Base-by-base conservation (phyloP, 1,139 yeast species). In the Taphrina betulina region DNA sequence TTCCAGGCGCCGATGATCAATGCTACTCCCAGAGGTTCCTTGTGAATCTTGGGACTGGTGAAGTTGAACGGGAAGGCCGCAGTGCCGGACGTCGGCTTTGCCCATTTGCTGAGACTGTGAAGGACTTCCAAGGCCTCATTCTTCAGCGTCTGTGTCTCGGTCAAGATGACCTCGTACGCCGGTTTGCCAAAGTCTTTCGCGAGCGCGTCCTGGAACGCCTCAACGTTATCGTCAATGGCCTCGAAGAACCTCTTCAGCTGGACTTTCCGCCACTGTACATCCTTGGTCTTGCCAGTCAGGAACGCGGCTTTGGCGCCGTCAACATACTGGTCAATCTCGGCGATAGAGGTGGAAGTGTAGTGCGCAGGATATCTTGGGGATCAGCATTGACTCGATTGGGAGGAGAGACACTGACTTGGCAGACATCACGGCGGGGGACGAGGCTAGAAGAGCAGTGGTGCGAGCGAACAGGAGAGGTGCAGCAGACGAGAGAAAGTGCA, bases 201-300 rank as follows among this genome's bases (percentile, higher is more conserved):
- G 61, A 89, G 69, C 0, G 95, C 90, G 1, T 74, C 78, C 44
- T 76, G 69, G 37, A 90, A 64, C 12, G 69, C 71, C 2, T 79
- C 81, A 53, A 72, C 73, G 63, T 85, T 78, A 67, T 85, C 92
- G 59, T 75, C 72, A 33, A 89, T 58, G 2, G 81, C 83, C 66
- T 76, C 83, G 70, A 81, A 86, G 29, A 89, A 67, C 65, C 81
- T 81, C 61, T 92, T 78, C 63, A 89, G 76, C 65, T 80, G 85
- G 60, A 79, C 74, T 61, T 81, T 72, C 44, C 95, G 75, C 65
- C 66, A 77, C 60, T 80, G 81, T 43, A 86, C 62, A 31, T 82
- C 75, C 57, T 75, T 77, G 4, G 83, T 72, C 64, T 78, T 79
- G 60, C 79, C 78, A 2, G 71, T 61, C 31, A 69, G 67, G 70